phyloP scores from a whole-genome alignment of 2,329 filamentous ascomycete genomes.

The Phialemoniopsis sp. region DNA sequence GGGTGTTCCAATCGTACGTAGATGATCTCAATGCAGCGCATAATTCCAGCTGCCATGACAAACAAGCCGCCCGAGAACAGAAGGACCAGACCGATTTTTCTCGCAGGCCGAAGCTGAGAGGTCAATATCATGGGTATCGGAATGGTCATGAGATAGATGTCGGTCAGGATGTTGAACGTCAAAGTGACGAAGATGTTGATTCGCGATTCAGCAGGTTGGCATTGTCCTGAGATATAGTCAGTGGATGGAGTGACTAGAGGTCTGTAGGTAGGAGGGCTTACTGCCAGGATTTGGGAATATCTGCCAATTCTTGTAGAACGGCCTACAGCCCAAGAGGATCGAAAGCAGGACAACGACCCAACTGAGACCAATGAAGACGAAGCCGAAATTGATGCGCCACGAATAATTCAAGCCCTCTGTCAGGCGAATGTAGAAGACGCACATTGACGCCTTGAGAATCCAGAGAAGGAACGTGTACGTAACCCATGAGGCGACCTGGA shows the following conservation, averaged over 20 bases:
- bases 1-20: conserved; percentile 14
- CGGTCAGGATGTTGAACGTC: conserved; percentile 32
- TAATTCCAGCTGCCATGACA: conserved; percentile 48
- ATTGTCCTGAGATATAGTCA: conserved; percentile 18
- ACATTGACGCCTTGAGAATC: conserved; percentile 20
- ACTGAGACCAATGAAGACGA: conserved; percentile 22
- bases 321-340: conserved; percentile 27
- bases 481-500: conserved; percentile 21
- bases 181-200: conserved; percentile 30
- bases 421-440: conserved; percentile 22
- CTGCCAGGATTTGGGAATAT: conserved; percentile 36
- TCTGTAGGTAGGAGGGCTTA: conserved; percentile 11
- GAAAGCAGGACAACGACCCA: conserved; percentile 26
- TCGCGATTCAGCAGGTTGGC: conserved; percentile 31
- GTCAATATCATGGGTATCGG: conserved; percentile 47
- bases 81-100: conserved; percentile 47
- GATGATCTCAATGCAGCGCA: conserved; percentile 48
- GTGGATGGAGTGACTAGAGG: background rate
- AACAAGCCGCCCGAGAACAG: conserved; percentile 54
- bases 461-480: conserved; percentile 19
- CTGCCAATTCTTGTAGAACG: conserved; percentile 33
- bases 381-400: conserved; percentile 24
- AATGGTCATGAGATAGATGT: conserved; percentile 33
- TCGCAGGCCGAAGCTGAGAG: conserved; percentile 39
- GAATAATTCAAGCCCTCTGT: conserved; percentile 21